These are phyloP conservation scores for Alectoria sarmentosa DNA, from an alignment of 495 filamentous ascomycete genomes.

Conservation along the genomic window DNA sequence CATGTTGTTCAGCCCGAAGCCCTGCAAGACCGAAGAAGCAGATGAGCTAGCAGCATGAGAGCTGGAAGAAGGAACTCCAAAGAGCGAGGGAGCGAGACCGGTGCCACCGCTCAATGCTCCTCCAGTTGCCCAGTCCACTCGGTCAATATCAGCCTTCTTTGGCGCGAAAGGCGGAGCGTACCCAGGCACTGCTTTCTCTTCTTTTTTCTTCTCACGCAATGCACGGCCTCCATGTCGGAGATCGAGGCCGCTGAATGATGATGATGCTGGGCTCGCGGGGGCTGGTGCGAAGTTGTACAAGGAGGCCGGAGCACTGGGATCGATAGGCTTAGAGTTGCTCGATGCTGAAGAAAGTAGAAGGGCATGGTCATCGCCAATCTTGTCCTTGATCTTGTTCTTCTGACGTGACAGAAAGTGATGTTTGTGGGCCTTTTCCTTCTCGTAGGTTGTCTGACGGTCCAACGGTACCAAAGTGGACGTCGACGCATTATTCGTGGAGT, in stretches of 20 bases:
- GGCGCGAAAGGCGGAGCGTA: conserved; percentile 25
- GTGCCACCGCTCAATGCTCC: conserved; percentile 20
- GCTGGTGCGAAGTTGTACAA: conserved; percentile 75
- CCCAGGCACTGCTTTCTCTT: conserved; percentile 55
- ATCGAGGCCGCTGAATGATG: conserved; percentile 72
- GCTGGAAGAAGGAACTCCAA: conserved; percentile 29
- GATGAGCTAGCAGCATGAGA: conserved; percentile 17
- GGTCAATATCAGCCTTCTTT: conserved; percentile 35
- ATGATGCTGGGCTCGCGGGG: conserved; percentile 60
- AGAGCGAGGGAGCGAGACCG: conserved; percentile 27
- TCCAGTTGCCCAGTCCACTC: conserved; percentile 33
- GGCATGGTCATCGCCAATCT: conserved; percentile 65
- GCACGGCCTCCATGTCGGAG: conserved; percentile 77
- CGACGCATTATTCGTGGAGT: conserved; percentile 76
- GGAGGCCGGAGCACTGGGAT: conserved; percentile 76
- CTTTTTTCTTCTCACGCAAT: conserved; percentile 83
- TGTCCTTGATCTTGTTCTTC: conserved; percentile 82
- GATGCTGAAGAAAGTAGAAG: conserved; percentile 79
- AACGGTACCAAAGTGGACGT: conserved; percentile 63
- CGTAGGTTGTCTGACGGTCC: conserved; percentile 33
- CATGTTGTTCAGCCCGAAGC: conserved; percentile 74
- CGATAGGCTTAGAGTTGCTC: conserved; percentile 80
- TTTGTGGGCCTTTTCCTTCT: conserved; percentile 53
- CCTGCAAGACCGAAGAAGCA: conserved; percentile 39
- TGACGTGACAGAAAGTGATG: conserved; percentile 85